Evolutionary conservation across 2,329 filamentous ascomycete species (phyloP).

Genomic region (Nemania serpens): DNA sequence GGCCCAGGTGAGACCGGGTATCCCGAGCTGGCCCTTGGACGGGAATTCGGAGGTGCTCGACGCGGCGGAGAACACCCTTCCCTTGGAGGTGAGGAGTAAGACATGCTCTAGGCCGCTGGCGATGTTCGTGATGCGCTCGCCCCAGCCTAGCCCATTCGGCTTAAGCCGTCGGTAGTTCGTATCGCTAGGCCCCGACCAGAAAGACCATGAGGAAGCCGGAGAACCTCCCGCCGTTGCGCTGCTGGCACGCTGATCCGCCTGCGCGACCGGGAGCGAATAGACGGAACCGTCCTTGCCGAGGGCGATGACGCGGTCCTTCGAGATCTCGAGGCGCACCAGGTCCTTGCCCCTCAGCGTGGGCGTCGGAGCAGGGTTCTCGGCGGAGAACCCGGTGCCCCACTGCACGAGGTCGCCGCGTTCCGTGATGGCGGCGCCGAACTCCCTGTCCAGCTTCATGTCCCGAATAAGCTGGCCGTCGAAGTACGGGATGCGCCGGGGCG

Average conservation of each 20-base stretch:
- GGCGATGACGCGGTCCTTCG: conserved; percentile 80
- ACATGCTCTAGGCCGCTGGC: conserved; percentile 83
- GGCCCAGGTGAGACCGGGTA: conserved; percentile 80
- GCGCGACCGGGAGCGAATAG: conserved; percentile 82
- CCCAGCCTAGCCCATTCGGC: conserved; percentile 65
- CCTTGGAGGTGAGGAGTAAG: conserved; percentile 80
- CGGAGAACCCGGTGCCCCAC: conserved; percentile 82
- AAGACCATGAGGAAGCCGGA: conserved; percentile 67
- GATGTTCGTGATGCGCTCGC: conserved; percentile 76
- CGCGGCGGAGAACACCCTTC: conserved; percentile 87
- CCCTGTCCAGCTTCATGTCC: conserved; percentile 82
- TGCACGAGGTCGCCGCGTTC: conserved; percentile 89
- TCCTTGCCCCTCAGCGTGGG: conserved; percentile 82
- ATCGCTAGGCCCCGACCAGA: conserved; percentile 61
- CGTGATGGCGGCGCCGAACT: conserved; percentile 83
- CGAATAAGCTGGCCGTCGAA: conserved; percentile 85
- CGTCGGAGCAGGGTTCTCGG: conserved; percentile 64
- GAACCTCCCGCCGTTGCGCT: conserved; percentile 56
- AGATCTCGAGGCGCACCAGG: conserved; percentile 75
- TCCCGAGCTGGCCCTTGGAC: conserved; percentile 80
- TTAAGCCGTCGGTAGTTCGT: conserved; percentile 76
- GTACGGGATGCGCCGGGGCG: conserved; percentile 74
- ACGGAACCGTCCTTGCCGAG: conserved; percentile 75
- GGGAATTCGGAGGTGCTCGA: conserved; percentile 80
- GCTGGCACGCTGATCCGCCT: conserved; percentile 68